phyloP scores from a whole-genome alignment of 2,329 filamentous ascomycete genomes.

The Phaeosphaeriaceae sp. region DNA sequence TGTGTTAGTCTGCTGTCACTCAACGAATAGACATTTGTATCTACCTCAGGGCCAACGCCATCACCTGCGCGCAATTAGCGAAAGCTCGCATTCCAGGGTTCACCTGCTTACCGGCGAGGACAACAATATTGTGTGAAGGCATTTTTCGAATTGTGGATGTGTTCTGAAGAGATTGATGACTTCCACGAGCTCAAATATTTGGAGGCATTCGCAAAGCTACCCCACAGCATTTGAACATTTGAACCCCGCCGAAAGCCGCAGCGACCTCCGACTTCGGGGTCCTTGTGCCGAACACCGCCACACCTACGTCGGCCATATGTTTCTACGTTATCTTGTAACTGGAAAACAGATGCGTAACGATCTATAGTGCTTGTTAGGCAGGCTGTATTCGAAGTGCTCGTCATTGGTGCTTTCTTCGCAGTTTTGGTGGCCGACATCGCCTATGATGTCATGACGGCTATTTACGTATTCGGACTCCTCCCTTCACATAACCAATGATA shows the following conservation, averaged over 20 bases:
- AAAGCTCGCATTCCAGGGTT: neutral
- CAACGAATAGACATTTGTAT: neutral
- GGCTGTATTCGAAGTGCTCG: neutral
- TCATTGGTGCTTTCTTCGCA: neutral
- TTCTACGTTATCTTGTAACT: neutral
- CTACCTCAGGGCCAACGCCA: constrained; percentile 51
- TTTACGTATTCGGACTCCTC: neutral
- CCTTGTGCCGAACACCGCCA: constrained; percentile 4
- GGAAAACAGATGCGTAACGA: neutral
- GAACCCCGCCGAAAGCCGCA: constrained; percentile 10
- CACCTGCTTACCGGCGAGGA: constrained; percentile 47
- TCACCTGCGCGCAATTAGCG: constrained; percentile 43
- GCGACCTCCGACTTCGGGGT: constrained; percentile 5
- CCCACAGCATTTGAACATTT: constrained; percentile 1
- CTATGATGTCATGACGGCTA: neutral
- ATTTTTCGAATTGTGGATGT: constrained; percentile 25
- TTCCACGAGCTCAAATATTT: constrained; percentile 1
- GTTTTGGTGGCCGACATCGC: neutral
- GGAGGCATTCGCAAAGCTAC: constrained; percentile 2
- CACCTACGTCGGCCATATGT: neutral
- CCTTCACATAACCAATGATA: neutral
- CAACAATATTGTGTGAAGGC: constrained; percentile 52
- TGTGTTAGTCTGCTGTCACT: constrained; percentile 8
- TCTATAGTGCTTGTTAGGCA: neutral
- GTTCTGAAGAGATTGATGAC: neutral